Evolutionary conservation across 2,329 filamentous ascomycete genomes (phyloP), one percentile per base, ranked within the genome.

Genomic region (Scedosporium dehoogii): DNA sequence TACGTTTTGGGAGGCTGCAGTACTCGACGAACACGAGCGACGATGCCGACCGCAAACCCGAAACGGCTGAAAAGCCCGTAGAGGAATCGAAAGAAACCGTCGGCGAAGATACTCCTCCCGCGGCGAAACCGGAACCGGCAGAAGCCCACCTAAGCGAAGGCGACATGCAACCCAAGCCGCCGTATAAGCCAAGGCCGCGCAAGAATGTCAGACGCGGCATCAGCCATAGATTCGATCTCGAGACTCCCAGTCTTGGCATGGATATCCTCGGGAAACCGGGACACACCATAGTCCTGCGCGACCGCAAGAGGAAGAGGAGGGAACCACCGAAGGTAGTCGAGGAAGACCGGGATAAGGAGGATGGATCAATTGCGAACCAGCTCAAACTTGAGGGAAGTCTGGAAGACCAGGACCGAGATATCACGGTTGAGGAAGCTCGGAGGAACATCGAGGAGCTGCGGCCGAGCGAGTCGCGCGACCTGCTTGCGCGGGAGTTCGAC

Each of bases 391-490:
- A 74, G 61, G 66, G 67, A 18, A 51, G 76, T 5, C 62, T 76
- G 3, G 65, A 70, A 1, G 66, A 68, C 9, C 67, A 73, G 33
- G 66, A 64, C 2, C 65, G 65, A 3, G 68, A 71, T 2, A 64
- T 70, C 1, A 69, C 66, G 1, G 59, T 65, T 2, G 69, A 74
- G 18, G 76, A 82, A 51, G 70, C 78, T 1, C 68, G 74, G 58
- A 68, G 70, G 3, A 79, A 81, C 63, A 78, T 86, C 18, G 72
- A 83, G 38, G 76, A 77, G 62, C 67, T 85, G 41, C 74, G 75
- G 44, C 83, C 82, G 1, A 63, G 62, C 1, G 73, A 75, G 5
- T 73, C 73, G 25, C 73, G 64, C 1, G 67, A 74, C 7, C 62
- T 85, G 4, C 67, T 72, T 1, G 67, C 70, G 41, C 70, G 68